Evolutionary conservation across 169 alveolate genomes (phyloP).

Genomic region (Eimeria necatrix): DNA sequence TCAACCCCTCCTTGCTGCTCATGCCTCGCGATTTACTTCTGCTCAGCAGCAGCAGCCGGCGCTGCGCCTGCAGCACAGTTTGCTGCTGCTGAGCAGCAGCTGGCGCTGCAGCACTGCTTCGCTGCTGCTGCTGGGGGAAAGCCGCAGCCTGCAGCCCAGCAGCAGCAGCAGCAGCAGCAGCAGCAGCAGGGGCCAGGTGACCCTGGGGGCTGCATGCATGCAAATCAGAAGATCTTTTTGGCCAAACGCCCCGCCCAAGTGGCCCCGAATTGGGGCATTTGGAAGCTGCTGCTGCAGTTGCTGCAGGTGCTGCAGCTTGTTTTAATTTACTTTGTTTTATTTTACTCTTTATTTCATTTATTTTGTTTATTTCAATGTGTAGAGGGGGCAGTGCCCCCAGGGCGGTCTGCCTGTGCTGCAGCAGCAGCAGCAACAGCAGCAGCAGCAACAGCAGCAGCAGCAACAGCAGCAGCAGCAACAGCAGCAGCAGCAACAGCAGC

Average conservation of each 20-base stretch:
- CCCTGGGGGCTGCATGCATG: too few species aligned
- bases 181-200: too few species aligned
- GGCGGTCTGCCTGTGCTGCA: neutral
- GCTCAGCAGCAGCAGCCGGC: too few species aligned
- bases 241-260: neutral
- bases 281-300: slow-evolving; percentile 14
- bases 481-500: slow-evolving; percentile 13
- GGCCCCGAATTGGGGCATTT: neutral
- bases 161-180: too few species aligned
- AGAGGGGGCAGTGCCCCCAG: neutral
- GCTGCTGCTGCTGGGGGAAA: too few species aligned
- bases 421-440: neutral
- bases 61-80: too few species aligned
- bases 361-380: too few species aligned
- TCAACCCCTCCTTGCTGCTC: too few species aligned
- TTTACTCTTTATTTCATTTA: neutral
- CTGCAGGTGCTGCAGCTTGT: slow-evolving; percentile 5
- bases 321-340: neutral
- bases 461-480: neutral
- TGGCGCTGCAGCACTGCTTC: neutral
- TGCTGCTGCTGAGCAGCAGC: neutral
- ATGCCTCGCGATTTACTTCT: too few species aligned
- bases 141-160: too few species aligned
- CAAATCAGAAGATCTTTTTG: too few species aligned
- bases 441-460: neutral